Conservation (phyloP, 2,329 filamentous ascomycete genomes). For the Cladobotryum protrusum region DNA sequence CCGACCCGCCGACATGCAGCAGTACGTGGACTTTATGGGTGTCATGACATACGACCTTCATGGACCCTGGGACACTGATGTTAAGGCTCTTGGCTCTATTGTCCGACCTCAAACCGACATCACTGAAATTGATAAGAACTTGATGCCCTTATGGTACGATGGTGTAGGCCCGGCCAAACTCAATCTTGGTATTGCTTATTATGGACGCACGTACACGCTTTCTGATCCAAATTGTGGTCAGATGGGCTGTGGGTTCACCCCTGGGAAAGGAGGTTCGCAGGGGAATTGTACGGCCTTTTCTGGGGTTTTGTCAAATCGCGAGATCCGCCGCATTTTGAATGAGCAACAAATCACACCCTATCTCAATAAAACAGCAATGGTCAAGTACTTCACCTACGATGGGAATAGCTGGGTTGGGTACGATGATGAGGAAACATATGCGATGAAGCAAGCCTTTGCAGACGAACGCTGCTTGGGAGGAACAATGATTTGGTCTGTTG, state of each 20-base stretch:
- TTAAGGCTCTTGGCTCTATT: neutral
- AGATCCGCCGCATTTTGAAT: neutral
- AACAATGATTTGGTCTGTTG: neutral
- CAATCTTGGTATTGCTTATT: slow-evolving; percentile 41
- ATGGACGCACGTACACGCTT: slow-evolving; percentile 28
- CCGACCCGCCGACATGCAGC: neutral
- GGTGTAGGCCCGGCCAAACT: slow-evolving; percentile 34
- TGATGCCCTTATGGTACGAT: slow-evolving; percentile 34
- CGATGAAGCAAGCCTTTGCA: neutral
- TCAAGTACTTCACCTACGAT: neutral
- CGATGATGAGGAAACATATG: neutral
- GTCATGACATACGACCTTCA: neutral
- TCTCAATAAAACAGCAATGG: neutral
- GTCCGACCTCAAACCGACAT: neutral
- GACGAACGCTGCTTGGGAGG: neutral
- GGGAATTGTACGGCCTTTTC: neutral
- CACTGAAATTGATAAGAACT: neutral
- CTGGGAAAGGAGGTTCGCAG: neutral
- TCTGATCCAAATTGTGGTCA: neutral
- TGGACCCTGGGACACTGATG: neutral
- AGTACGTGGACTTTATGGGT: neutral
- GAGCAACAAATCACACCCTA: neutral
- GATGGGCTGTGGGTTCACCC: neutral
- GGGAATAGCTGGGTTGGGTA: neutral
- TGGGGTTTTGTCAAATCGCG: neutral